Conservation (phyloP, 345 rosid genomes). For the Odontarrhena argentea region DNA sequence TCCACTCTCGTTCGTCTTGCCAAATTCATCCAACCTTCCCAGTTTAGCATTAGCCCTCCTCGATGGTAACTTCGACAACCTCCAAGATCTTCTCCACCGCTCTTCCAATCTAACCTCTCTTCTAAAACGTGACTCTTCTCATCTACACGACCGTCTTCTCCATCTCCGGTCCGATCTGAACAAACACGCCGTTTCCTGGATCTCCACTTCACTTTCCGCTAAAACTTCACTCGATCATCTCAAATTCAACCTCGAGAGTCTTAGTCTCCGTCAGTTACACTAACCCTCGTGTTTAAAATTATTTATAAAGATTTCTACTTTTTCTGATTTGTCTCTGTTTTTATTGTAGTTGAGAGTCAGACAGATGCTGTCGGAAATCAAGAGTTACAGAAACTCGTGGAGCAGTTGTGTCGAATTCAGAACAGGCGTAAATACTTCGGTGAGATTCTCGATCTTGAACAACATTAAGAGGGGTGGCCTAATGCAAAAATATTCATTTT, state of each 20-base stretch:
- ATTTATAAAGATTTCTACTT: not conserved
- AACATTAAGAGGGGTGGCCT: conserved; percentile 6
- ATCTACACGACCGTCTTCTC: conserved; percentile 44
- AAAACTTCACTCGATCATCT: conserved; percentile 49
- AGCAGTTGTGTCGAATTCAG: conserved; percentile 53
- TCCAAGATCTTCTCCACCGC: conserved; percentile 43
- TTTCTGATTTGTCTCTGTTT: conserved; percentile 9
- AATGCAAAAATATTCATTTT: not conserved
- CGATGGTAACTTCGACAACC: conserved; percentile 50
- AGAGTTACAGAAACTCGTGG: conserved; percentile 52
- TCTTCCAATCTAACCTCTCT: conserved; percentile 47
- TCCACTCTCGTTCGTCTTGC: conserved; percentile 42
- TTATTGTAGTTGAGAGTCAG: conserved; percentile 48
- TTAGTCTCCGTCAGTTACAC: conserved; percentile 39
- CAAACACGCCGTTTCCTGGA: conserved; percentile 66
- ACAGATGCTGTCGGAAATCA: conserved; percentile 35
- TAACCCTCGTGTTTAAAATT: not conserved
- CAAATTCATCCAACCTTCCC: conserved; percentile 41
- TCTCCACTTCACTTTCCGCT: conserved; percentile 55
- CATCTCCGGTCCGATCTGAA: conserved; percentile 48
- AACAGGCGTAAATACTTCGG: conserved; percentile 52
- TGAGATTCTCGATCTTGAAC: conserved; percentile 37
- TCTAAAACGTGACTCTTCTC: conserved; percentile 40
- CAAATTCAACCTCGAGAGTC: conserved; percentile 43
- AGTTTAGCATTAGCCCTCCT: conserved; percentile 40